Evolutionary conservation across 1,284 basidiomycete genomes (phyloP).

Genomic region (Sporisorium iseilematis-ciliati): DNA sequence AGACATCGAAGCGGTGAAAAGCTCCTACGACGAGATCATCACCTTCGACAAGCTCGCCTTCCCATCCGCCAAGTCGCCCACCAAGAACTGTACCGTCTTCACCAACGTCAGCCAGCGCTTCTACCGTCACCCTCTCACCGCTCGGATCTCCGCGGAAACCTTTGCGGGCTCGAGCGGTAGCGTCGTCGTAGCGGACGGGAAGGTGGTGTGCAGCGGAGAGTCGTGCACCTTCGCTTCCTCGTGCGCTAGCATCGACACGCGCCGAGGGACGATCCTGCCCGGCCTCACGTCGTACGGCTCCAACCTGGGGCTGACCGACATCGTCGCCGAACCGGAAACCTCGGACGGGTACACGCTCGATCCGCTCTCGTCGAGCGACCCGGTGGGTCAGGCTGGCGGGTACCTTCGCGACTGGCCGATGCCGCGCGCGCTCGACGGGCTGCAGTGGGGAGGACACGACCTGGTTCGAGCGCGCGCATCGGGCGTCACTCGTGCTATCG

Average conservation of each 20-base stretch:
- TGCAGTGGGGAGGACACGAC: slow-evolving; percentile 61
- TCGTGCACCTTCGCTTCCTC: slow-evolving; percentile 7
- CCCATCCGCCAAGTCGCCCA: slow-evolving; percentile 35
- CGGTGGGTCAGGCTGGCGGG: slow-evolving; percentile 15
- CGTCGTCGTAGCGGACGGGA: slow-evolving; percentile 47
- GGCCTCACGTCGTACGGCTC: slow-evolving; percentile 57
- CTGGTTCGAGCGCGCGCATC: slow-evolving; percentile 70
- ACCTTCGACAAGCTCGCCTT: slow-evolving; percentile 47
- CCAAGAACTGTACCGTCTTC: slow-evolving; percentile 40
- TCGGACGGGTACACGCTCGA: slow-evolving; percentile 48
- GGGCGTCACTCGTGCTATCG: slow-evolving; percentile 77
- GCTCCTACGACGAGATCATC: slow-evolving; percentile 43
- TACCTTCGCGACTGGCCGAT: slow-evolving; percentile 32
- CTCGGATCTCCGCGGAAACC: slow-evolving; percentile 5
- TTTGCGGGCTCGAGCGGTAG: slow-evolving; percentile 3
- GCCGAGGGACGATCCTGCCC: slow-evolving; percentile 48
- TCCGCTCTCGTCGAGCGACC: slow-evolving; percentile 13
- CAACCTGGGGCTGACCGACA: slow-evolving; percentile 61
- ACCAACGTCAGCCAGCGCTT: slow-evolving; percentile 49
- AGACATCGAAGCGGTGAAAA: slow-evolving; percentile 52
- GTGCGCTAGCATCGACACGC: slow-evolving; percentile 21
- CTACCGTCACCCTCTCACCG: slow-evolving; percentile 6
- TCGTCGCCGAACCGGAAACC: slow-evolving; percentile 52
- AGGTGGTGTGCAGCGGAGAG: slow-evolving; percentile 43
- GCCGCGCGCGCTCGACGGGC: slow-evolving; percentile 54